Evolutionary conservation across 2,329 filamentous ascomycete genomes (phyloP).

Genomic region (Neurospora crassa): DNA sequence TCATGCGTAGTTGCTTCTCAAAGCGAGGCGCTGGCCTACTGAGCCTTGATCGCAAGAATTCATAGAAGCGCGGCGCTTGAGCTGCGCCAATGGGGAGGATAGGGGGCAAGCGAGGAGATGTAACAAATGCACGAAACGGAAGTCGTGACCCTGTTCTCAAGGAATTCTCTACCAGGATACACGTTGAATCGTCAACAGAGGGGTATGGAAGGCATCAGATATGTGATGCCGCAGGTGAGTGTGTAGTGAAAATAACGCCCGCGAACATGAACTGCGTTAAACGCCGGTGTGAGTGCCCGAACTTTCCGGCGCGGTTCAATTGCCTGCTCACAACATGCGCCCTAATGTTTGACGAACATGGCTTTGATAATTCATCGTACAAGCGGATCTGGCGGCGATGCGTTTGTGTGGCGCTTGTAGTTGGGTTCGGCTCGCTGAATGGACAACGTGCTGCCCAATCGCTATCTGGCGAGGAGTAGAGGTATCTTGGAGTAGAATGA

Average conservation of each 20-base stretch:
- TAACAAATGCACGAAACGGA: neutral
- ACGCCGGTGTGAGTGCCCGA: neutral
- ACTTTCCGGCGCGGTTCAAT: neutral
- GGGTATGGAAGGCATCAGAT: neutral
- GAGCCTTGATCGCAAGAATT: fast-evolving
- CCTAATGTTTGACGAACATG: neutral
- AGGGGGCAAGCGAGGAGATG: neutral
- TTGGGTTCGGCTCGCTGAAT: neutral
- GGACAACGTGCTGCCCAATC: neutral
- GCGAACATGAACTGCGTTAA: neutral
- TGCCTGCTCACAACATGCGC: neutral
- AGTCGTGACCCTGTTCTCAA: neutral
- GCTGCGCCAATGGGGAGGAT: neutral
- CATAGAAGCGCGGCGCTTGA: neutral
- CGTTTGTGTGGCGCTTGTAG: neutral
- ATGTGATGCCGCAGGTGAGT: neutral
- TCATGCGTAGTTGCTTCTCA: neutral
- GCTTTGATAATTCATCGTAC: neutral
- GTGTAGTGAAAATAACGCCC: neutral
- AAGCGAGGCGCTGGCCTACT: neutral
- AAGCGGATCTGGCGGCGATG: neutral
- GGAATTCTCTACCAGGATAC: neutral
- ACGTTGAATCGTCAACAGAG: neutral
- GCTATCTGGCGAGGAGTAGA: neutral
- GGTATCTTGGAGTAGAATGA: neutral